Evolutionary conservation across 768 basidiomycete species (phyloP).

Genomic region (Lactarius pseudohatsudake): DNA sequence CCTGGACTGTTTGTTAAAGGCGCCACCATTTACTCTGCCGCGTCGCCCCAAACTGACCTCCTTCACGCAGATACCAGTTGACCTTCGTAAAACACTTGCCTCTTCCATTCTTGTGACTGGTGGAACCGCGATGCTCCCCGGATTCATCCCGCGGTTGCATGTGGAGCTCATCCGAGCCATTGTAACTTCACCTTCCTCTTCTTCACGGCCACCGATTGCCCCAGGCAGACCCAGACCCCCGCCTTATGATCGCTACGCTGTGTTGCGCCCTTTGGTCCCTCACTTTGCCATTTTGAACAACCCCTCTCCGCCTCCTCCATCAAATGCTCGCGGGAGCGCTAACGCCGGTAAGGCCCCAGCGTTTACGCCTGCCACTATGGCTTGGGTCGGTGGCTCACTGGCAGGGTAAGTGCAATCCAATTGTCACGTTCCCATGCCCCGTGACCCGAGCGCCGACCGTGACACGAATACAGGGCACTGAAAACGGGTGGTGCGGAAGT

Average conservation of each 20-base stretch:
- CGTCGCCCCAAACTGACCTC: slow-evolving; percentile 19
- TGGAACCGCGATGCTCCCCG: slow-evolving; percentile 89
- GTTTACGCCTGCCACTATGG: slow-evolving; percentile 75
- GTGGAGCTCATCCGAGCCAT: slow-evolving; percentile 69
- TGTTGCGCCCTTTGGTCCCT: slow-evolving; percentile 66
- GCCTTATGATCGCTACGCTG: slow-evolving; percentile 70
- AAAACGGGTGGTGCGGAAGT: slow-evolving; percentile 88
- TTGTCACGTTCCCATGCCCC: not conserved
- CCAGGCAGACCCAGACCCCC: slow-evolving; percentile 45
- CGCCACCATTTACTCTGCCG: slow-evolving; percentile 33
- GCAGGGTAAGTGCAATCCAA: slow-evolving; percentile 64
- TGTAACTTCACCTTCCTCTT: slow-evolving; percentile 38
- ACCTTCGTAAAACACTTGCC: slow-evolving; percentile 81
- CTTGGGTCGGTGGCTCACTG: slow-evolving; percentile 93
- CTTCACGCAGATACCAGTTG: slow-evolving; percentile 70
- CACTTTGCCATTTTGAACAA: slow-evolving; percentile 86
- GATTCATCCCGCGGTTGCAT: slow-evolving; percentile 89
- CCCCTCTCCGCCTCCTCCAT: slow-evolving; percentile 55
- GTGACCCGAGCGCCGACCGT: slow-evolving; percentile 7
- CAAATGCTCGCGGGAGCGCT: slow-evolving; percentile 50
- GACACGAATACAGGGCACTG: slow-evolving; percentile 52
- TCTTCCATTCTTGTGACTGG: slow-evolving; percentile 85
- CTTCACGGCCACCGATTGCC: slow-evolving; percentile 39
- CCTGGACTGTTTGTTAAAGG: slow-evolving; percentile 78
- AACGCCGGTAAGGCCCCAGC: slow-evolving; percentile 86